Evolutionary conservation across 371 early-diverging fungal genomes (phyloP).

Genomic region (Amoeboaphelidium protococcarum): DNA sequence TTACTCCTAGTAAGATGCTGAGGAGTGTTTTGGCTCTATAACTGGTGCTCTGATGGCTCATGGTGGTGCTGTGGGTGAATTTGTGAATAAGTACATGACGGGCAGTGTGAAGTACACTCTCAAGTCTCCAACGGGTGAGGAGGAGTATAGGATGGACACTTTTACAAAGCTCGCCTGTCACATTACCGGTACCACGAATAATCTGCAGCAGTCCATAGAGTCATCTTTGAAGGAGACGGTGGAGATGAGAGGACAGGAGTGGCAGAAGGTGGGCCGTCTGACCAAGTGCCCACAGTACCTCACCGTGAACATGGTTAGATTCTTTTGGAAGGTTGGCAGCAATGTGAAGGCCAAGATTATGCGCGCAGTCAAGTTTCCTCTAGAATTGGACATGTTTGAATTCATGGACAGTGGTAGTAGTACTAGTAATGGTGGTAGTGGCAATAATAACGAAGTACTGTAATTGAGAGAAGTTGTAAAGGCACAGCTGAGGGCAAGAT

Average conservation of each 20-base stretch:
- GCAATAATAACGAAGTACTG: slow-evolving; percentile 54
- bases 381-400: slow-evolving; percentile 58
- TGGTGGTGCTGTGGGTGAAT: slow-evolving; percentile 12
- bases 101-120: slow-evolving; percentile 33
- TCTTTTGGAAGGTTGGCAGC: slow-evolving; percentile 77
- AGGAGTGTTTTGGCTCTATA: slow-evolving; percentile 67
- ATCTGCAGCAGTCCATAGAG: background rate
- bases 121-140: slow-evolving; percentile 49
- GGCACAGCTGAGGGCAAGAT: slow-evolving; percentile 32
- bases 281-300: slow-evolving; percentile 65
- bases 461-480: slow-evolving; percentile 44
- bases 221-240: slow-evolving; percentile 42
- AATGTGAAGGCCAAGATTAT: slow-evolving; percentile 74
- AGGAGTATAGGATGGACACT: slow-evolving; percentile 29
- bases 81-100: slow-evolving; percentile 59
- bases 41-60: slow-evolving; percentile 10
- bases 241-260: slow-evolving; percentile 63
- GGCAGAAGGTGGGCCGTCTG: slow-evolving; percentile 42
- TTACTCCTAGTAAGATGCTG: slow-evolving; percentile 97
- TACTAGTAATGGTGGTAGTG: too few relatives aligned
- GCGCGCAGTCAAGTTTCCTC: slow-evolving; percentile 66
- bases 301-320: slow-evolving; percentile 69
- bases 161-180: slow-evolving; percentile 56
- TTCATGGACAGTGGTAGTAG: too few relatives aligned
- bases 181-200: background rate